phyloP scores from a whole-genome alignment of 805 yeast genomes.

The Blastobotrys americana region DNA sequence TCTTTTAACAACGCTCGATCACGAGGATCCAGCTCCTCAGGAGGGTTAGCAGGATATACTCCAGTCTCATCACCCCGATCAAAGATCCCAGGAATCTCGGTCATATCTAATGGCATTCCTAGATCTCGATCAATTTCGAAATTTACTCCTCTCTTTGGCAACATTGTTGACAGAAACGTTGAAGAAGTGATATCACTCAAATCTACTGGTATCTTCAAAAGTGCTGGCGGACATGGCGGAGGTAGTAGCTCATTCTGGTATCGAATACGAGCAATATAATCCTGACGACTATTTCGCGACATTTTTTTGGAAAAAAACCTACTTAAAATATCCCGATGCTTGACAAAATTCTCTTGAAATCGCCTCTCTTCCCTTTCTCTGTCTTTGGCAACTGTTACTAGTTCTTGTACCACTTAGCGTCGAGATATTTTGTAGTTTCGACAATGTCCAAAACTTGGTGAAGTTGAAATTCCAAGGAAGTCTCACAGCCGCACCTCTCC shows the following conservation, averaged over 20 bases:
- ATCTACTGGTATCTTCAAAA: conserved; percentile 48
- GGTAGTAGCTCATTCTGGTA: conserved; percentile 87
- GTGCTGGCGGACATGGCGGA: conserved; percentile 85
- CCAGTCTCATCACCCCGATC: conserved; percentile 49
- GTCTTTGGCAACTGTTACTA: too few relatives aligned
- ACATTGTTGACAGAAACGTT: conserved; percentile 57
- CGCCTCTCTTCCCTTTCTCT: background rate
- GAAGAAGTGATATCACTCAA: conserved; percentile 44
- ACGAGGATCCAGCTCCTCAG: conserved; percentile 57
- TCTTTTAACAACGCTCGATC: conserved; percentile 74
- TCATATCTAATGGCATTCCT: conserved; percentile 73
- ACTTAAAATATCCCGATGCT: background rate
- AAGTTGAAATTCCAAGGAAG: too few relatives aligned
- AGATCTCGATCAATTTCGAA: conserved; percentile 43
- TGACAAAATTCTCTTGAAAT: background rate
- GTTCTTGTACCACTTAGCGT: too few relatives aligned
- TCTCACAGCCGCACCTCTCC: too few relatives aligned
- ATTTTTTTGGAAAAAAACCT: background rate
- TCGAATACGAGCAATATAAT: conserved; percentile 59
- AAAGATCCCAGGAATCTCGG: conserved; percentile 58
- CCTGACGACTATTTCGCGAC: conserved; percentile 27
- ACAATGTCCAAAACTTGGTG: too few relatives aligned
- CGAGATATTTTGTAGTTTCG: too few relatives aligned
- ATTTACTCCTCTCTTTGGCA: conserved; percentile 64
- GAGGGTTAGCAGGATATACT: conserved; percentile 34